Percentiles rank a stretch among this genome's conserved stretches.
These are phyloP conservation scores for Boletus sp. DNA, from an alignment of 1,284 basidiomycete genomes.

Conservation along the genomic window DNA sequence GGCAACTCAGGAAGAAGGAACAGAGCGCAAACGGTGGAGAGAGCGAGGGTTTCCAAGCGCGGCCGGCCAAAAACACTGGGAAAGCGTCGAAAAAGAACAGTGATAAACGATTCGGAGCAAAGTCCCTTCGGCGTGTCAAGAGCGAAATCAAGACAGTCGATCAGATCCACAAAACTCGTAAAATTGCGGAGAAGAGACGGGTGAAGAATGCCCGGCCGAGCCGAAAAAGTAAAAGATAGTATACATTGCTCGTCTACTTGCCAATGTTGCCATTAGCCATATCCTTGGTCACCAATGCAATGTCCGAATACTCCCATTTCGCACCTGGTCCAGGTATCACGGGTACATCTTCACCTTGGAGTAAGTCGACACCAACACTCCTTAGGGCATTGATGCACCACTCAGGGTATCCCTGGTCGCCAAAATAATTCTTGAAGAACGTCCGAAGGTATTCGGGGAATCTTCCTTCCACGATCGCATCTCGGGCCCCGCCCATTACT, in stretches of 20 bases:
- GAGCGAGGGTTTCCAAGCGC: slow-evolving; percentile 17
- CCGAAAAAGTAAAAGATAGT: slow-evolving; percentile 50
- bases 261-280: not conserved
- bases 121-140: slow-evolving; percentile 61
- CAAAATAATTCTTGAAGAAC: slow-evolving; percentile 76
- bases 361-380: slow-evolving; percentile 73
- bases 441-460: slow-evolving; percentile 73
- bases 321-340: slow-evolving; percentile 61
- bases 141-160: slow-evolving; percentile 81
- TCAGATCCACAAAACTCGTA: slow-evolving; percentile 78
- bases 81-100: slow-evolving; percentile 31
- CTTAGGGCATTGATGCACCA: slow-evolving; percentile 80
- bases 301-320: slow-evolving; percentile 69
- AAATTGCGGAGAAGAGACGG: slow-evolving; percentile 57
- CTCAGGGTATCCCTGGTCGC: slow-evolving; percentile 66
- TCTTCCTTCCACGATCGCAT: slow-evolving; percentile 70
- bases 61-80: slow-evolving; percentile 13
- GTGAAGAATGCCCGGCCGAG: slow-evolving; percentile 75
- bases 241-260: slow-evolving; percentile 10
- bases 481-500: slow-evolving; percentile 74
- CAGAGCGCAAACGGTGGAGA: slow-evolving; percentile 27
- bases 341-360: slow-evolving; percentile 49
- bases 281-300: slow-evolving; percentile 16
- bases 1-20: slow-evolving; percentile 58
- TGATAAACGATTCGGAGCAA: slow-evolving; percentile 53